Evolutionary conservation across 768 basidiomycete species (phyloP).

Genomic region (Trametes sanguinea): DNA sequence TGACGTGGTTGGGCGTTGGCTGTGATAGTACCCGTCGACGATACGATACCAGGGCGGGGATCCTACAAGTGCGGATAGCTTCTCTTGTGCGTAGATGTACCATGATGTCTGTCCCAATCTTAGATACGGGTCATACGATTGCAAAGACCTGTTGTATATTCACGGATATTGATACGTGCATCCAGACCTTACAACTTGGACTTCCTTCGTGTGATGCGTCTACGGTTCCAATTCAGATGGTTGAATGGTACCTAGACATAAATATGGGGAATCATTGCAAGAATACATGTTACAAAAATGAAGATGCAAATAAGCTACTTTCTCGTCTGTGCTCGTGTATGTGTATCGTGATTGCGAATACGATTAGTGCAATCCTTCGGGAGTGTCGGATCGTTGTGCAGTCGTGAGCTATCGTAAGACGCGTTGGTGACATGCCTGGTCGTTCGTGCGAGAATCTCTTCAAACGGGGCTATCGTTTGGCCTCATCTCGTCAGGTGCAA

Average conservation of each 20-base stretch:
- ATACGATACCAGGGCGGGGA: constrained; percentile 13
- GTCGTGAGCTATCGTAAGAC: not conserved
- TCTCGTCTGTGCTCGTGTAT: too few relatives aligned
- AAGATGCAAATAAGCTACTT: too few relatives aligned
- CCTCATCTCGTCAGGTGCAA: not conserved
- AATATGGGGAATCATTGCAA: too few relatives aligned
- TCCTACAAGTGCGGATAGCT: constrained; percentile 10
- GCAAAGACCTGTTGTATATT: too few relatives aligned
- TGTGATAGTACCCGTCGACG: constrained; percentile 13
- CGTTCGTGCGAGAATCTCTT: not conserved
- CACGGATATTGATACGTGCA: too few relatives aligned
- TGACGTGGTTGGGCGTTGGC: not conserved
- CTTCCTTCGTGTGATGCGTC: too few relatives aligned
- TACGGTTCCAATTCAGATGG: too few relatives aligned
- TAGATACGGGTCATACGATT: too few relatives aligned
- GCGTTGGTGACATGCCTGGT: not conserved
- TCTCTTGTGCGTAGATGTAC: constrained; percentile 4
- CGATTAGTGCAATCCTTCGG: not conserved
- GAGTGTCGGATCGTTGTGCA: not conserved
- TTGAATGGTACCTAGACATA: too few relatives aligned
- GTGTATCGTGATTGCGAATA: too few relatives aligned
- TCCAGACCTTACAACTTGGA: too few relatives aligned
- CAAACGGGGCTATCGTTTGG: constrained; percentile 27
- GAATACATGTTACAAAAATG: too few relatives aligned
- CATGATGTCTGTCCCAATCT: not conserved